Conservation (phyloP, 1,139 yeast species). For the Wickerhamomyces sp. region DNA sequence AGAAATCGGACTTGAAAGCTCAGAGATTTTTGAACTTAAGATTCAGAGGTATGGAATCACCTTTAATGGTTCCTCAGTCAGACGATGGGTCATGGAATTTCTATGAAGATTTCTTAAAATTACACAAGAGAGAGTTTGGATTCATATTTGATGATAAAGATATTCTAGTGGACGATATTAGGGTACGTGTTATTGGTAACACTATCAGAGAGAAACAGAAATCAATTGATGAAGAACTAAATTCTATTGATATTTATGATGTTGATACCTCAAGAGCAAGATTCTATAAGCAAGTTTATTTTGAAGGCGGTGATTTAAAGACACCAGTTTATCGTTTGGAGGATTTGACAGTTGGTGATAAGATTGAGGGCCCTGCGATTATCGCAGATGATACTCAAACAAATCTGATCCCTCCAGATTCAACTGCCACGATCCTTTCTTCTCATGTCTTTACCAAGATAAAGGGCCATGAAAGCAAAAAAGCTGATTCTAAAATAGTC, state of each 20-base stretch:
- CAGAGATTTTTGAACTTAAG: slow-evolving; percentile 74
- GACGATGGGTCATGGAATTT: slow-evolving; percentile 28
- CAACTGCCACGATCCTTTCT: slow-evolving; percentile 58
- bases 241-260: slow-evolving; percentile 9
- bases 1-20: slow-evolving; percentile 31
- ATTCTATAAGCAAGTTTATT: slow-evolving; percentile 37
- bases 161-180: slow-evolving; percentile 76
- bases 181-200: slow-evolving; percentile 66
- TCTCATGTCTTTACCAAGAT: slow-evolving; percentile 53
- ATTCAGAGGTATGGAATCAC: slow-evolving; percentile 85
- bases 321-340: slow-evolving; percentile 51
- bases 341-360: slow-evolving; percentile 47
- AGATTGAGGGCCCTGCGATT: slow-evolving; percentile 72
- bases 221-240: slow-evolving; percentile 35
- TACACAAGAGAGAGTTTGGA: slow-evolving; percentile 68
- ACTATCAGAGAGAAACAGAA: slow-evolving; percentile 28
- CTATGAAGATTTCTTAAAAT: slow-evolving; percentile 36
- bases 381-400: slow-evolving; percentile 87
- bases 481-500: slow-evolving; percentile 30
- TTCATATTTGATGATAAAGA: slow-evolving; percentile 53
- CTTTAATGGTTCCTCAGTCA: slow-evolving; percentile 56
- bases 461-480: slow-evolving; percentile 27
- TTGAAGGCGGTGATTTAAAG: slow-evolving; percentile 45
- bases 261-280: slow-evolving; percentile 25
- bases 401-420: slow-evolving; percentile 68